Evolutionary conservation across 441 rosid species (phyloP), one percentile per base, ranked within the genome.

Genomic region (Populus hybrid): DNA sequence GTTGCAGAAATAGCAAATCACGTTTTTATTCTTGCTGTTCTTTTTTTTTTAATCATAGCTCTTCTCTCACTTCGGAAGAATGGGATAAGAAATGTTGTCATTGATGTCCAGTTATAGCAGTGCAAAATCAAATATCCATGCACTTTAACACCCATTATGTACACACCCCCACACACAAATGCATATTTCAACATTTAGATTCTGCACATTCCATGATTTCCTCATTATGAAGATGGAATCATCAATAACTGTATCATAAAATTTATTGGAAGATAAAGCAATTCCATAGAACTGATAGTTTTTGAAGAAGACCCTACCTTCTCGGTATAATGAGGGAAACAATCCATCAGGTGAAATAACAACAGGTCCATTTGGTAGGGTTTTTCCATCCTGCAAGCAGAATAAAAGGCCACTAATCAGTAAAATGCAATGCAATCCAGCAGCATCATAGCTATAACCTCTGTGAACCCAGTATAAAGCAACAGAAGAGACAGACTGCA

Each of bases 271-370:
- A 70, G 53, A 21, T 18, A 5, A 70, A 9, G 16, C 29, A 40
- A 29, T 20, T 40, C 28, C 42, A 36, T 9, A 9, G 29, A 36
- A 7, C 7, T 24, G 9, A 70, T 70, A 36, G 21, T 70, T 23
- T 21, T 36, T 35, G 35, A 29, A 40, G 6, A 78, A 68, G 71
- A 56, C 24, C 76, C 82, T 77, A 92, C 97, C 96, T 91, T 94
- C 98, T 76, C 96, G 94, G 82, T 80, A 94, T 75, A 94, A 81
- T 9, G 97, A 92, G 67, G 98, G 97, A 82, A 94, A 91, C 69
- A 94, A 80, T 61, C 98, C 98, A 78, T 94, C 97, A 0, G 97
- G 97, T 68, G 97, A 92, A 76, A 94, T 92, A 70, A 94, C 94
- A 81, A 94, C 86, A 76, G 98, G 98, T 56, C 98, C 98, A 74